Evolutionary conservation across 179 eudicot species (phyloP).

Genomic region (Sideroxylon spinosum): DNA sequence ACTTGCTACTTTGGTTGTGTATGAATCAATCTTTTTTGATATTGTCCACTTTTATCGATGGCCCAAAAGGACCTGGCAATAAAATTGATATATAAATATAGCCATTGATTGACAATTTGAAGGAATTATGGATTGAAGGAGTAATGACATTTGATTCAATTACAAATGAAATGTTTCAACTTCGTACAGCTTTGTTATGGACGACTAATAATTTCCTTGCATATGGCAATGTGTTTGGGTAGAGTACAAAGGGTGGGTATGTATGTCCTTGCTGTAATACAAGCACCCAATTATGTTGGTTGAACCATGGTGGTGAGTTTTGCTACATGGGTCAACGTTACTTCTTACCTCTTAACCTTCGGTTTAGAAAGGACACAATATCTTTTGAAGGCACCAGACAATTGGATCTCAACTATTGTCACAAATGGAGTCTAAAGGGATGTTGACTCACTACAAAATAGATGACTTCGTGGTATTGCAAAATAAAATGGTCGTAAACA

Average conservation of each 20-base stretch:
- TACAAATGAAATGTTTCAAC: not conserved
- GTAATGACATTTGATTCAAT: slow-evolving; percentile 8
- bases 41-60: not conserved
- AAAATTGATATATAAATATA: slow-evolving; percentile 6
- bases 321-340: slow-evolving; percentile 4
- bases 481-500: not conserved
- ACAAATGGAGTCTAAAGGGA: not conserved
- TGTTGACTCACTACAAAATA: not conserved
- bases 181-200: slow-evolving; percentile 1
- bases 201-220: slow-evolving; percentile 14
- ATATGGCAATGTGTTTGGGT: not conserved
- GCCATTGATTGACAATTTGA: slow-evolving; percentile 6
- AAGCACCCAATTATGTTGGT: too few relatives aligned
- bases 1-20: slow-evolving; percentile 5
- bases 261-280: slow-evolving; percentile 14
- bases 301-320: not conserved
- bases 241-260: slow-evolving; percentile 13
- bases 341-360: not conserved
- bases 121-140: slow-evolving; percentile 9
- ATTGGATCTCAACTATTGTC: not conserved
- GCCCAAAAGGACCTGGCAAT: not conserved
- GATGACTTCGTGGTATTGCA: too few relatives aligned
- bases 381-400: not conserved
- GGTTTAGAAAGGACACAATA: not conserved
- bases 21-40: slow-evolving; percentile 11